A percentile compares a stretch with the other conserved stretches of the same genome.
These are phyloP conservation scores for Zygosaccharomyces siamensis DNA, from an alignment of 805 yeast species.

Conservation along the genomic window DNA sequence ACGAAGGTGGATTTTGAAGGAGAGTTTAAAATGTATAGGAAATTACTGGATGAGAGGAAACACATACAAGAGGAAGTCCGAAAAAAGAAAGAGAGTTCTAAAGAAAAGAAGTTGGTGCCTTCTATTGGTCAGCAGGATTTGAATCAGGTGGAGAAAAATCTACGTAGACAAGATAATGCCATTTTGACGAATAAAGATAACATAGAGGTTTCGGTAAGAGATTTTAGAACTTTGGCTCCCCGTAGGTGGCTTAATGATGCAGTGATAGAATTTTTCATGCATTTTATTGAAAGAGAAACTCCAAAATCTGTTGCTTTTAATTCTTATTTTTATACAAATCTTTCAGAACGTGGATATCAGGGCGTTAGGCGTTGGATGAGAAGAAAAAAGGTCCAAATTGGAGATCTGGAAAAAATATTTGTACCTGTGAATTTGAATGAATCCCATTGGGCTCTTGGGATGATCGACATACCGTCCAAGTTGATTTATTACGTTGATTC, in stretches of 20 bases:
- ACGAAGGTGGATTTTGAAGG: constrained; percentile 31
- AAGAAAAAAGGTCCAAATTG: constrained; percentile 62
- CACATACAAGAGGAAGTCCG: constrained; percentile 35
- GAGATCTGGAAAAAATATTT: constrained; percentile 58
- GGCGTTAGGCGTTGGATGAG: constrained; percentile 86
- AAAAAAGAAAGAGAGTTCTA: constrained; percentile 16
- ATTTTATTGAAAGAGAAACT: constrained; percentile 31
- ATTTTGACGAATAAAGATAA: constrained; percentile 32
- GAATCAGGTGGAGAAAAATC: constrained; percentile 24
- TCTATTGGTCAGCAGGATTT: constrained; percentile 23
- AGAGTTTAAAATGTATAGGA: constrained; percentile 42
- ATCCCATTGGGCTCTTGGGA: constrained; percentile 90
- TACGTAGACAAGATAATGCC: constrained; percentile 28
- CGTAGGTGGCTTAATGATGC: constrained; percentile 87
- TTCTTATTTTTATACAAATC: constrained; percentile 78
- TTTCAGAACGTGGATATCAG: constrained; percentile 65
- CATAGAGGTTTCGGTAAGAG: constrained; percentile 61
- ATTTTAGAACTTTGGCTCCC: constrained; percentile 64
- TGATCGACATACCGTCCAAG: constrained; percentile 56
- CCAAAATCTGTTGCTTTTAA: constrained; percentile 65
- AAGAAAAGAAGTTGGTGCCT: constrained; percentile 26
- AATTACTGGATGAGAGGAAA: constrained; percentile 41
- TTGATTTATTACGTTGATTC: constrained; percentile 77
- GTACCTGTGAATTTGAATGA: constrained; percentile 81
- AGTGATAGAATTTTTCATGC: constrained; percentile 76